Evolutionary conservation across 2,329 filamentous ascomycete species (phyloP).

Genomic region (Endocalyx cinctus): DNA sequence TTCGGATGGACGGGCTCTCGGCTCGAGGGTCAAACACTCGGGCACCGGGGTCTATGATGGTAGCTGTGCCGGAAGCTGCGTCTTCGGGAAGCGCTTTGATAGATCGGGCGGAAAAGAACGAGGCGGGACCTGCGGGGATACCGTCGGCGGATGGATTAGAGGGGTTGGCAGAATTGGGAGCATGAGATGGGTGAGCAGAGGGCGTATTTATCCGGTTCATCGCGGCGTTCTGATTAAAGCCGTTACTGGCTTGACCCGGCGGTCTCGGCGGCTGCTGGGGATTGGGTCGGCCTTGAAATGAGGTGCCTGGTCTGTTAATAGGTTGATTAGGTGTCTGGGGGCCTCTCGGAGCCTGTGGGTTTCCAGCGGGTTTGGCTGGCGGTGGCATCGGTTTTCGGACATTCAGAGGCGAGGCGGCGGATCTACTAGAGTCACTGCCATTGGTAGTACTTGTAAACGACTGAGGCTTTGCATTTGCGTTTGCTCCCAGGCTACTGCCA

Average conservation of each 20-base stretch:
- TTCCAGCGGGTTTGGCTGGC: slow-evolving; percentile 28
- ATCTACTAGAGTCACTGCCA: slow-evolving; percentile 20
- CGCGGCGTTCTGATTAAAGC: slow-evolving; percentile 19
- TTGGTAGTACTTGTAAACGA: slow-evolving; percentile 12
- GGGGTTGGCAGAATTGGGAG: slow-evolving; percentile 26
- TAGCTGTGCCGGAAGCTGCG: slow-evolving; percentile 35
- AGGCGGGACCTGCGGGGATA: slow-evolving; percentile 39
- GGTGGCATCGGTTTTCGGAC: slow-evolving; percentile 31
- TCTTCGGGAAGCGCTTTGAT: slow-evolving; percentile 52
- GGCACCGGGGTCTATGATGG: slow-evolving; percentile 38
- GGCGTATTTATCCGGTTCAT: slow-evolving; percentile 23
- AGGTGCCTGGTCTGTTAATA: slow-evolving; percentile 17
- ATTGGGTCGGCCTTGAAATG: slow-evolving; percentile 20
- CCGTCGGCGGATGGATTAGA: slow-evolving; percentile 18
- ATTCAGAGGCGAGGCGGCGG: slow-evolving; percentile 7
- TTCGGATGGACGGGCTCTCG: slow-evolving; percentile 80
- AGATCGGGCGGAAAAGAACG: slow-evolving; percentile 68
- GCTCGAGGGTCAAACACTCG: slow-evolving; percentile 68
- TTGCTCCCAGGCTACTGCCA: slow-evolving; percentile 12
- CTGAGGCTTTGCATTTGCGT: slow-evolving; percentile 26
- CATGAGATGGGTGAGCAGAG: too few relatives aligned
- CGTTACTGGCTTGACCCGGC: slow-evolving; percentile 13
- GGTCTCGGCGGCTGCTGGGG: slow-evolving; percentile 17
- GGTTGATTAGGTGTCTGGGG: slow-evolving; percentile 33
- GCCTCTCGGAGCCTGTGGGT: slow-evolving; percentile 25